Conservation (phyloP, 1,139 yeast species). For the Candida mesenterica region DNA sequence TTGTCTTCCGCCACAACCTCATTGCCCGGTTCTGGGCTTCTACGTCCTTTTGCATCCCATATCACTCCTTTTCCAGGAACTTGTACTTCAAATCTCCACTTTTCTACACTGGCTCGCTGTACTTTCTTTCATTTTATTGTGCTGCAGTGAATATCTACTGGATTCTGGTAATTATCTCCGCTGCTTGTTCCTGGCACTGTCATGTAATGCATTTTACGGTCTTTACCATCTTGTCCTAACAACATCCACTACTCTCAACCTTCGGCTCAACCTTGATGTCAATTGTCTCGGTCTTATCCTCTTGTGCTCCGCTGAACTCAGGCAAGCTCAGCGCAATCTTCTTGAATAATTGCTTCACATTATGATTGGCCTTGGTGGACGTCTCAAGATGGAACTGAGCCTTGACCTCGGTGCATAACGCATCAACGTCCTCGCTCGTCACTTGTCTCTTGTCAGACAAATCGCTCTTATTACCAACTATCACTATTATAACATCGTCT, state of each 20-base stretch:
- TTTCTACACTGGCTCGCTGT: no score
- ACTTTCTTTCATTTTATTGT: no score
- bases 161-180: no score
- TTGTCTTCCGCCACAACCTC: no score
- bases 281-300: conserved; percentile 42
- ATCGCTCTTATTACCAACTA: conserved; percentile 82
- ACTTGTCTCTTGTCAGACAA: conserved; percentile 50
- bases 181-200: no score
- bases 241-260: conserved; percentile 15
- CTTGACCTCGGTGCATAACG: conserved; percentile 50
- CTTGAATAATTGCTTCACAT: conserved; percentile 84
- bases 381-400: conserved; percentile 88
- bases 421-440: conserved; percentile 75
- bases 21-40: no score
- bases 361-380: conserved; percentile 91
- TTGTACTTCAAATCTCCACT: no score
- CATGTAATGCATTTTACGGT: no score
- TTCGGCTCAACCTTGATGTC: conserved; percentile 39
- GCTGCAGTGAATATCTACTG: no score
- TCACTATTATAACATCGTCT: conserved; percentile 60
- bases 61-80: no score
- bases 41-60: no score
- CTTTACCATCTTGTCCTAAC: no score
- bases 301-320: conserved; percentile 56
- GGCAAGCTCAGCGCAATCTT: conserved; percentile 90